Evolutionary conservation across 2,329 filamentous ascomycete genomes (phyloP).

Genomic region (Talaromyces sp.): DNA sequence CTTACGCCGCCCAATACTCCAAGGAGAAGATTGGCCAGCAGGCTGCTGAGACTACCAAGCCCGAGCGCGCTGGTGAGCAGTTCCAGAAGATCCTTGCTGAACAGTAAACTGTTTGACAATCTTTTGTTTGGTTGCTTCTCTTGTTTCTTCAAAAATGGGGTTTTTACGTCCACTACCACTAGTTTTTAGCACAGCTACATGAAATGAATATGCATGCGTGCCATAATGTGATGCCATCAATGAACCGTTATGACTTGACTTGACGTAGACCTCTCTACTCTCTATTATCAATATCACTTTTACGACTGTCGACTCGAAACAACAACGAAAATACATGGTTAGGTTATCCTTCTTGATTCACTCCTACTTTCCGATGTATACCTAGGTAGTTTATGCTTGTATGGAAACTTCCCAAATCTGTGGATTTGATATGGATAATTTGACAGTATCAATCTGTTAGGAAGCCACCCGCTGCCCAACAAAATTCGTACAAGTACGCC

Average conservation of each 20-base stretch:
- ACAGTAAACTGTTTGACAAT: constrained; percentile 42
- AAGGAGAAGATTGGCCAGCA: constrained; percentile 79
- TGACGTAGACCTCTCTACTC: too few relatives aligned
- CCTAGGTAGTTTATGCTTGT: not conserved
- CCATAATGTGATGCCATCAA: constrained; percentile 20
- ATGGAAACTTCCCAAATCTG: not conserved
- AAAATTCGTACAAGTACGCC: not conserved
- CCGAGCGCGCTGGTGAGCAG: constrained; percentile 52
- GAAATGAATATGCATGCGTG: constrained; percentile 22
- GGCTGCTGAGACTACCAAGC: constrained; percentile 64
- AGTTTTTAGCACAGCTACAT: constrained; percentile 23
- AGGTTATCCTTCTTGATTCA: too few relatives aligned
- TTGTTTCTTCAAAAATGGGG: constrained; percentile 5
- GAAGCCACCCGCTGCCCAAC: not conserved
- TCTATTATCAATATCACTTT: not conserved
- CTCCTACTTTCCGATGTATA: too few relatives aligned
- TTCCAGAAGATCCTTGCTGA: constrained; percentile 56
- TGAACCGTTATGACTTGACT: constrained; percentile 3
- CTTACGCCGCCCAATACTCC: constrained; percentile 87
- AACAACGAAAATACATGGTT: not conserved
- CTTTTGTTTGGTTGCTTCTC: constrained; percentile 20
- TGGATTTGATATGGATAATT: not conserved
- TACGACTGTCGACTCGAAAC: too few relatives aligned
- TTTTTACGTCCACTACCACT: constrained; percentile 19
- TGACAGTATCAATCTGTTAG: not conserved